These are phyloP conservation scores for Mikania micrantha DNA, from an alignment of 129 eudicot species.

Conservation along the genomic window DNA sequence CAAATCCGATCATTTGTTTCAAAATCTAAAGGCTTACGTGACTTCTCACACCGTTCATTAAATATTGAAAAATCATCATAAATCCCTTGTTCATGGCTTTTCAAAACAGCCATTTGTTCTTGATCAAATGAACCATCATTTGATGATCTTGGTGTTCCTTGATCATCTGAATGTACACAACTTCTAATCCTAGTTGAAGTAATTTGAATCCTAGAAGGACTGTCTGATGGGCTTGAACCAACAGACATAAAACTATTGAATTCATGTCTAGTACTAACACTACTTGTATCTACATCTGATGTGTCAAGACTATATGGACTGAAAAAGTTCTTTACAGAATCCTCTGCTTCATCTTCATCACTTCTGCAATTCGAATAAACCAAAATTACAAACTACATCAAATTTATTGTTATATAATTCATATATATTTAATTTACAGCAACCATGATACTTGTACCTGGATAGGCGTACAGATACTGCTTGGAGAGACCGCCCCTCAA, in stretches of 20 bases:
- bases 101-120: constrained; percentile 43
- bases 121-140: constrained; percentile 40
- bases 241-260: constrained; percentile 56
- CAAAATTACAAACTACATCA: neutral
- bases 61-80: constrained; percentile 36
- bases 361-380: constrained; percentile 38
- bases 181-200: constrained; percentile 49
- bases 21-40: constrained; percentile 54
- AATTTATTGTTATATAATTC: neutral
- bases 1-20: constrained; percentile 75
- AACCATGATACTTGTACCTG: constrained; percentile 35
- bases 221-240: constrained; percentile 86
- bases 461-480: constrained; percentile 42
- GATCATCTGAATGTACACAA: constrained; percentile 56
- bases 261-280: constrained; percentile 66
- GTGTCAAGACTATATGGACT: constrained; percentile 50
- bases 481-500: constrained; percentile 37
- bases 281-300: constrained; percentile 67
- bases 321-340: constrained; percentile 47
- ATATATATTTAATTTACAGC: neutral
- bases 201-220: constrained; percentile 82
- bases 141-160: constrained; percentile 48
- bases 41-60: constrained; percentile 26
- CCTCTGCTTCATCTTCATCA: constrained; percentile 81
- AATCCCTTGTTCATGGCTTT: constrained; percentile 45